Evolutionary conservation across 1,284 basidiomycete genomes (phyloP).

Genomic region (Volvariella surrecta): DNA sequence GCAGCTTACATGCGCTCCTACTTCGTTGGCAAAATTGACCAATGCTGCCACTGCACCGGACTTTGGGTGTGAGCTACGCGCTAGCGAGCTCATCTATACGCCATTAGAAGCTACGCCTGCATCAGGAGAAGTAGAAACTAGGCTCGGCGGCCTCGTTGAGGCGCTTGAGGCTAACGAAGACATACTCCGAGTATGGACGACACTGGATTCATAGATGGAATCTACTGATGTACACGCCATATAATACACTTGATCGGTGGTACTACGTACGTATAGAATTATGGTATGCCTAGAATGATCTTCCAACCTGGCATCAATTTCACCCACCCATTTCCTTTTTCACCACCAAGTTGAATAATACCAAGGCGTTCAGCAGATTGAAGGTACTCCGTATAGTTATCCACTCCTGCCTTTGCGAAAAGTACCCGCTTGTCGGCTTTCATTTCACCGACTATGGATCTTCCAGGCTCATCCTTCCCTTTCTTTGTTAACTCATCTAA

Average conservation of each 20-base stretch:
- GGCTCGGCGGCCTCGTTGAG: constrained; percentile 40
- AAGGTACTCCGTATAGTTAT: neutral
- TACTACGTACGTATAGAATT: neutral
- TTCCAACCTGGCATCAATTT: neutral
- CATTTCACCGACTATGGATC: no score
- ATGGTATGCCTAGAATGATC: neutral
- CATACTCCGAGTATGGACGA: constrained; percentile 57
- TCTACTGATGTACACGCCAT: neutral
- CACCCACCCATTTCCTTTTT: constrained; percentile 1
- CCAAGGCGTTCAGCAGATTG: neutral
- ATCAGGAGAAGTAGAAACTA: constrained; percentile 29
- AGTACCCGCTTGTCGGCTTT: neutral
- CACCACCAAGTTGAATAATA: neutral
- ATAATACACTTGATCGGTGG: constrained; percentile 1
- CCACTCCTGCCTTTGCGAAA: neutral
- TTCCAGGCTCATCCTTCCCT: no score
- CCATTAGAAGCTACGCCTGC: constrained; percentile 33
- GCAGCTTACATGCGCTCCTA: constrained; percentile 51
- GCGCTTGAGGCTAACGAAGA: constrained; percentile 57
- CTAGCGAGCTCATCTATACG: constrained; percentile 50
- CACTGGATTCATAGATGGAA: constrained; percentile 20
- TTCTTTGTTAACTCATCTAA: no score
- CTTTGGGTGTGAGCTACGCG: constrained; percentile 31
- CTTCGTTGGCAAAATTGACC: constrained; percentile 36
- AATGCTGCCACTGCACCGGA: constrained; percentile 26